Base-by-base conservation (phyloP, 352 stramenopile species). In the Pythium guiyangense region DNA sequence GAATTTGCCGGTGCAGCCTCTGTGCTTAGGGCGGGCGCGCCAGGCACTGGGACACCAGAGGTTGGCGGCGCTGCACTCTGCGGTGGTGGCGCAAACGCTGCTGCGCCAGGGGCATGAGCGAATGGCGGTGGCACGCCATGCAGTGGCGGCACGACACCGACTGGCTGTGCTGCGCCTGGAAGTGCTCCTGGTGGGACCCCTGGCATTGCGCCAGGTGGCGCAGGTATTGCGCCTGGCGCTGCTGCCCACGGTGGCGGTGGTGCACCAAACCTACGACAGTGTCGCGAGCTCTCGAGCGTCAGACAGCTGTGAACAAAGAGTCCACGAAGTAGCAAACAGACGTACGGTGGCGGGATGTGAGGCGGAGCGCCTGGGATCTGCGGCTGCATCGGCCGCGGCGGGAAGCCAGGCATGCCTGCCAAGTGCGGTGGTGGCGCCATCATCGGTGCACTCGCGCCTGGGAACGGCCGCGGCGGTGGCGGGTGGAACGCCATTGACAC, bases 391-490 rank as follows among this genome's bases (percentile, higher is more conserved):
- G 47, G 27, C 17, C 51, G 60, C 26, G 53, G 54, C 26, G 61
- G 43, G 29, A 61, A 64, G 17, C 62, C 62, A 39, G 62, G 35
- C 31, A 46, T 46, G 43, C 59, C 56, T n/a, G 37, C 37, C 12
- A 43, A n/a, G 17, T 47, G 42, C 46, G 46, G 47, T 26, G 40
- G 31, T 17, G 55, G 2, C 53, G 57, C 63, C 61, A 88, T 77
- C 60, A 86, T 74, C 29, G 70, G 62, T 58, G 69, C 68, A 27
- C 48, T 20, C 1, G 37, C 48, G 12, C 59, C 57, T 60, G 63
- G 54, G 45, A 76, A 82, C 0, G 57, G 65, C 43, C 66, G 66
- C 17, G 68, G 66, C 11, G 69, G 71, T 39, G 67, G 73, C 9
- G 59, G 61, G 2, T 64, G 64, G 9, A 71, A 73, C 40, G 59